Evolutionary conservation across 768 basidiomycete genomes (phyloP), one percentile per base, ranked within the genome.

Genomic region (Naganishia friedmannii): DNA sequence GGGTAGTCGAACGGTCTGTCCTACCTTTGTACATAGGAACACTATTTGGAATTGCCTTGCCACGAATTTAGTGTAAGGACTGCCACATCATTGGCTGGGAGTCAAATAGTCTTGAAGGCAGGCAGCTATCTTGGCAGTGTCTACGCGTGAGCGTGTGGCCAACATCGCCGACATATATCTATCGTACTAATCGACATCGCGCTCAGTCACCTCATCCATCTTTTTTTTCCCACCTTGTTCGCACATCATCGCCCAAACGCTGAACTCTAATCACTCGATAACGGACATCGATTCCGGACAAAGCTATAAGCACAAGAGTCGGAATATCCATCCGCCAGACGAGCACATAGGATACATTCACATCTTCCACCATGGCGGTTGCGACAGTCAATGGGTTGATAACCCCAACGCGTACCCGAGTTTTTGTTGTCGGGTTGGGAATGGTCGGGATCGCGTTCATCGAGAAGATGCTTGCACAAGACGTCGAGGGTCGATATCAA

Each of bases 381-480:
- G n/a, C 60, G 10, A 63, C 60, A 45, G 60, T 45, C 13, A 63
- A 63, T 26, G 60, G 60, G 42, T n/a, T 45, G 39, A 15, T 63
- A 31, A 63, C 60, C 39, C 60, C 60, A 5, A 63, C 68, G 0
- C 67, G 73, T 28, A 72, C 70, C 9, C 72, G 74, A 51, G 71
- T 84, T 57, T 78, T 81, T 57, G 80, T 82, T 74, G 86, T 85
- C 55, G 87, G 87, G 0, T 79, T 87, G 19, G 87, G 87, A 21
- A 87, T 88, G 87, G 86, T 87, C 56, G 87, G 86, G 28, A 86
- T 86, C 85, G 88, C 87, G 0, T 89, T 89, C 81, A 88, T 89
- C 74, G 88, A 89, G 76, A 89, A 89, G 73, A 81, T 90, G 34
- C 82, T 89, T 53, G 83, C 84, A 67, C 82, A 87, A 31, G 87